phyloP scores from a whole-genome alignment of 2,329 filamentous ascomycete species.

The Epichloe elymi region DNA sequence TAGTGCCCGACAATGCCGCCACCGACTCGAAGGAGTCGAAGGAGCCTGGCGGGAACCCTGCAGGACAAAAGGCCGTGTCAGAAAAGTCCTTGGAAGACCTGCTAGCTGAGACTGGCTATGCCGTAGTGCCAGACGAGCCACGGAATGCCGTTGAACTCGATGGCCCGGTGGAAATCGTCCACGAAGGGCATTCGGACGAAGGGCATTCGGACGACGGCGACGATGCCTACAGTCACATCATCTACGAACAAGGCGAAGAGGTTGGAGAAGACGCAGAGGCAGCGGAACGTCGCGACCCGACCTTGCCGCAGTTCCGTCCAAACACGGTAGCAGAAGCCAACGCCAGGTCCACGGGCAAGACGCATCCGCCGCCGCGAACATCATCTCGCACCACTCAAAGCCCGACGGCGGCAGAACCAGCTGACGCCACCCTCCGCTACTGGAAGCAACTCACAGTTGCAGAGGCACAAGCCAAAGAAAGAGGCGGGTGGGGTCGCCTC shows the following conservation, averaged over 20 bases:
- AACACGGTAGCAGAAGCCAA: slow-evolving; percentile 25
- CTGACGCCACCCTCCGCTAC: slow-evolving; percentile 23
- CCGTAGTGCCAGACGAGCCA: slow-evolving; percentile 20
- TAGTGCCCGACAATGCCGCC: slow-evolving; percentile 14
- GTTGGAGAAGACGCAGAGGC: slow-evolving; percentile 11
- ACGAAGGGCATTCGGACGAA: slow-evolving; percentile 9
- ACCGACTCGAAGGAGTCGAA: background rate
- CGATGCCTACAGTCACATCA: too few species aligned
- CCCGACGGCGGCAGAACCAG: slow-evolving; percentile 7
- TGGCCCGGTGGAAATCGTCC: slow-evolving; percentile 12
- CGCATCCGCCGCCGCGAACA: background rate
- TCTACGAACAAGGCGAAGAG: slow-evolving; percentile 2
- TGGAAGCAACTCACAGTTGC: slow-evolving; percentile 48
- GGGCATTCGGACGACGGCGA: slow-evolving; percentile 6
- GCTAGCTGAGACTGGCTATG: slow-evolving; percentile 31
- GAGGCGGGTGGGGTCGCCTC: slow-evolving; percentile 71
- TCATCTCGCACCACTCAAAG: background rate
- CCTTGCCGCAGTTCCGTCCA: slow-evolving; percentile 57
- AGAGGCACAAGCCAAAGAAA: slow-evolving; percentile 53
- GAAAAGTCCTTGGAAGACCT: slow-evolving; percentile 23
- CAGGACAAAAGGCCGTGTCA: background rate
- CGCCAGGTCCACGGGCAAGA: slow-evolving; percentile 2
- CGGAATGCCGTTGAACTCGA: slow-evolving; percentile 22
- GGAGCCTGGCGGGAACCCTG: background rate
- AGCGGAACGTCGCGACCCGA: slow-evolving; percentile 38